phyloP scores from a whole-genome alignment of 352 stramenopile species.

The Elongisporangium undulatum region DNA sequence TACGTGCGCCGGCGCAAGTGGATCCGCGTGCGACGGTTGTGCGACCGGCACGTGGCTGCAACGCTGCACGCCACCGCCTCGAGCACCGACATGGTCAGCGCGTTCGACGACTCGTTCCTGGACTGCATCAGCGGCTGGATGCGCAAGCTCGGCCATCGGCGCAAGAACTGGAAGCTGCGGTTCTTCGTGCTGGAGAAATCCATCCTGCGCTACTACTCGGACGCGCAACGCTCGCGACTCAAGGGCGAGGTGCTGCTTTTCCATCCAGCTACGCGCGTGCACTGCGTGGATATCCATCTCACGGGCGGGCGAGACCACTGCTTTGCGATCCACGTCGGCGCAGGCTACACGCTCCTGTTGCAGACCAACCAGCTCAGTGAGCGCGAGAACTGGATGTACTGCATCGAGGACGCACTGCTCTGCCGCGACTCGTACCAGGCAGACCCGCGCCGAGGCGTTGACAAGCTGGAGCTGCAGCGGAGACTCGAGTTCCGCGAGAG shows the following conservation, averaged over 20 bases:
- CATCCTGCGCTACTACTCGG: conserved; percentile 60
- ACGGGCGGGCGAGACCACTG: conserved; percentile 42
- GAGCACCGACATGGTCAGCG: conserved; percentile 12
- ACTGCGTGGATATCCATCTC: conserved; percentile 68
- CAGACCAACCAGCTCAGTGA: conserved; percentile 52
- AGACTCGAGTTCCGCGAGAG: conserved; percentile 51
- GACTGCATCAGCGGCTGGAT: conserved; percentile 75
- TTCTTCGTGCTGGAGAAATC: conserved; percentile 75
- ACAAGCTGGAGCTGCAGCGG: conserved; percentile 10
- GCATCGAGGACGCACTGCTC: conserved; percentile 66
- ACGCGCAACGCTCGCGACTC: conserved; percentile 41
- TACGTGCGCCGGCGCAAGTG: conserved; percentile 62
- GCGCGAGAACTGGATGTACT: conserved; percentile 79
- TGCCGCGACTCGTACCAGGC: conserved; percentile 65
- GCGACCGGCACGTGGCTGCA: not conserved
- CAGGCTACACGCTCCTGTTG: conserved; percentile 55
- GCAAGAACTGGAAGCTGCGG: conserved; percentile 76
- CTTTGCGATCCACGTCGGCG: conserved; percentile 59
- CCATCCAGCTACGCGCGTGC: conserved; percentile 55
- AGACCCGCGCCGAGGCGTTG: conserved; percentile 13
- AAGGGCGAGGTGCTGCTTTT: conserved; percentile 79
- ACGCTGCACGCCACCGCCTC: not conserved
- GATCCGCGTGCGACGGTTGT: conserved; percentile 48
- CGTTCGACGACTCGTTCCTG: conserved; percentile 67
- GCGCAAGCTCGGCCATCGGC: conserved; percentile 57